Evolutionary conservation across 192 early-diverging fungal genomes (phyloP), one percentile per base, ranked within the genome.

Genomic region (Rhizoclosmatium sp.): DNA sequence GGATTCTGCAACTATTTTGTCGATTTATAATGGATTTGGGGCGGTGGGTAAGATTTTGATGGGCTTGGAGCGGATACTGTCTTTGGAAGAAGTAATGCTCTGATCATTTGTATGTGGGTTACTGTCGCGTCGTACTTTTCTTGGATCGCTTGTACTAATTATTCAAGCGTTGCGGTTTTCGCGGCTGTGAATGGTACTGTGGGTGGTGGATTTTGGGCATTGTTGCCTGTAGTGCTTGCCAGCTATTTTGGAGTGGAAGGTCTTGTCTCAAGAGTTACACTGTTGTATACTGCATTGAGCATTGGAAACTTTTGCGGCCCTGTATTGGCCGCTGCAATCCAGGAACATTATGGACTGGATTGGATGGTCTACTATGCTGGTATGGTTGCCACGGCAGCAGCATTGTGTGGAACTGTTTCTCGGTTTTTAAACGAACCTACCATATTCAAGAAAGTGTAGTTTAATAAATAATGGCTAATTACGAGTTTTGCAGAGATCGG

Each of bases 11-110:
- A 54, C 75, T 3, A 12, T 77, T 9, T 14, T 68, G 75, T 95
- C 45, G 89, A 91, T 59, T 76, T 95, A 49, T 85, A 93, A 92
- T 74, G 92, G 88, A 42, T 91, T 88, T 3, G 84, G 87, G 1
- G 89, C 89, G 60, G 62, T 92, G 9, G 93, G 93, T 2, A 87
- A 92, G 59, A 85, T 93, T 69, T 74, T 85, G 14, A 87, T 91
- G 54, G 93, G 1, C 88, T 87, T 60, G 85, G 83, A 19, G 92
- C 93, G 3, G 92, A 93, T 48, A 78, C 72, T 71, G 23, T 46
- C 23, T 72, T 89, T 10, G 93, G 93, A 23, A 89, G 87, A 68
- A 82, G 91, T 75, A 92, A 92, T 76, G 87, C 88, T 2, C 77
- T 93, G 21, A 85, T 86, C 46, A 79, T 84, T 0, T 89, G 87